phyloP scores from a whole-genome alignment of 371 early-diverging fungal genomes.

The Choanephora cucurbitarum region DNA sequence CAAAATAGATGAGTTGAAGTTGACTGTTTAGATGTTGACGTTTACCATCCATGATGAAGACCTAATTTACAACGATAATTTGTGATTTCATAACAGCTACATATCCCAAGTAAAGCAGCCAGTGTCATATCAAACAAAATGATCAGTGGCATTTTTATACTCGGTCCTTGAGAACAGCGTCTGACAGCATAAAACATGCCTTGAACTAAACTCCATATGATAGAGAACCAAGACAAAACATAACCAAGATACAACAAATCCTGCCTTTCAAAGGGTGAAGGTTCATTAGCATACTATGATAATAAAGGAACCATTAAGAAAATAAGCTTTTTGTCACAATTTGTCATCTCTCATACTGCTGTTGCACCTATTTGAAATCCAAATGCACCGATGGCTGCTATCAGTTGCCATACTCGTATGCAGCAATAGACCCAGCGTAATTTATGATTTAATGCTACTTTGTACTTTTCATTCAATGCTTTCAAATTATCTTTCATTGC shows the following conservation, averaged over 20 bases:
- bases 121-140: constrained; percentile 25
- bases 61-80: constrained; percentile 37
- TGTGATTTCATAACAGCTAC: constrained; percentile 32
- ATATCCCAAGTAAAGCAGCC: constrained; percentile 37
- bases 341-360: too few relatives aligned
- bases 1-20: neutral
- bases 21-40: neutral
- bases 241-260: constrained; percentile 30
- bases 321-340: too few relatives aligned
- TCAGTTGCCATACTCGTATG: constrained; percentile 33
- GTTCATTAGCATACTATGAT: constrained; percentile 21
- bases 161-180: constrained; percentile 28
- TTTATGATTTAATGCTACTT: constrained; percentile 11
- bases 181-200: constrained; percentile 35
- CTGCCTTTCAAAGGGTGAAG: constrained; percentile 18
- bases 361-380: constrained; percentile 44
- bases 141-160: constrained; percentile 29
- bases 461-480: neutral
- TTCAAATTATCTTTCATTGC: too few relatives aligned
- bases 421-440: neutral
- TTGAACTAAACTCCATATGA: constrained; percentile 30
- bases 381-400: constrained; percentile 39
- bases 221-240: constrained; percentile 25
- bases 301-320: neutral
- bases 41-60: constrained; percentile 37